Evolutionary conservation across 1,139 yeast species (phyloP), one percentile per base, ranked within the genome.

Genomic region (Yamadazyma songkhlaensis): DNA sequence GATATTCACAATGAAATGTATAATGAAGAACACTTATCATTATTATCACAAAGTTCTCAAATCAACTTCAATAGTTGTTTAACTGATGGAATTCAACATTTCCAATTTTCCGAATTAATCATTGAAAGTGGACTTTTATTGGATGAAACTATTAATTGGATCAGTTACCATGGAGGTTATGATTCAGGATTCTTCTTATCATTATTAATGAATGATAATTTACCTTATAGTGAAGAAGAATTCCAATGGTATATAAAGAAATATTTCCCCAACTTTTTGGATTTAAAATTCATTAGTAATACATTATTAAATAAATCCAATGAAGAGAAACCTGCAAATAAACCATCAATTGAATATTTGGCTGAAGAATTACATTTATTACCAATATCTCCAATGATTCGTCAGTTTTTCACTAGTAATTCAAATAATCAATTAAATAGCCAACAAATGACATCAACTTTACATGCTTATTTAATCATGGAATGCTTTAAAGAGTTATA

Each of bases 121-220:
- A 84, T 86, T 43, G 89, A 88, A 43, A 84, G 95, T 39, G 98
- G 98, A 0, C 67, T 92, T 42, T 77, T 90, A 28, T 67, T 92
- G 49, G 82, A 87, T 48, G 73, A 77, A 23, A 72, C 81, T 24
- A 77, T 87, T 36, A 79, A 83, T 41, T 92, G 98, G 98, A 73
- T 89, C 39, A 84, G 96, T 45, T 92, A 84, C 62, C 97, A 92
- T 59, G 84, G 89, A 1, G 98, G 97, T 11, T 92, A 92, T 60
- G 98, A 92, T 60, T 77, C 90, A 56, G 98, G 98, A 2, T 90
- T 90, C 59, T 69, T 92, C 46, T 67, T 89, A 28, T 81, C 95
- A 39, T 70, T 89, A 46, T 71, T 92, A 57, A 78, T 84, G 48
- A 87, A 88, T 59, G 77, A 79, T 42, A 68, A 73, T 36, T 84